These are phyloP conservation scores for Saksenaea oblongispora DNA, from an alignment of 371 early-diverging fungal species.

Conservation along the genomic window DNA sequence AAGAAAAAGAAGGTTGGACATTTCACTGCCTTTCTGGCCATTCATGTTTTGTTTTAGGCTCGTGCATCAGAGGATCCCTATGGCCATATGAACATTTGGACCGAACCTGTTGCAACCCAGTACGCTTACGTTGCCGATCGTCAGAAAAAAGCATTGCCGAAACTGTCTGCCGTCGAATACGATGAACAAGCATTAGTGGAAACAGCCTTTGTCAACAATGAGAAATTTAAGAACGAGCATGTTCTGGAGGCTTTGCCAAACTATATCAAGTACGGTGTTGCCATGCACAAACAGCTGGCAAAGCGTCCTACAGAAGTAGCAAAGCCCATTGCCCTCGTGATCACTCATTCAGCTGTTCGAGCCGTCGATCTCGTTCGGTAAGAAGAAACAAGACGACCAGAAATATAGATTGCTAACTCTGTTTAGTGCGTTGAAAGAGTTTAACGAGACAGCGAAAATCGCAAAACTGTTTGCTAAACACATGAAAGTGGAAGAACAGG, in stretches of 20 bases:
- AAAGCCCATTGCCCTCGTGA: slow-evolving; percentile 69
- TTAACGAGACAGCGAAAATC: slow-evolving; percentile 55
- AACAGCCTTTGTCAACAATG: slow-evolving; percentile 46
- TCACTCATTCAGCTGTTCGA: slow-evolving; percentile 77
- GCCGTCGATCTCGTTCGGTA: slow-evolving; percentile 70
- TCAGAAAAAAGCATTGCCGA: slow-evolving; percentile 50
- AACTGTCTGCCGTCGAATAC: slow-evolving; percentile 51
- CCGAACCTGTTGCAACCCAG: slow-evolving; percentile 38
- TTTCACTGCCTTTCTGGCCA: slow-evolving; percentile 30
- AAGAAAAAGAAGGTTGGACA: slow-evolving; percentile 48
- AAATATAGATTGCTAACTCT: not conserved
- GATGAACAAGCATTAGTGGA: slow-evolving; percentile 52
- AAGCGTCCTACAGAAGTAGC: slow-evolving; percentile 53
- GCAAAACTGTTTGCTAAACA: slow-evolving; percentile 89
- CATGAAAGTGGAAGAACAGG: slow-evolving; percentile 79
- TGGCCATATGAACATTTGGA: slow-evolving; percentile 45
- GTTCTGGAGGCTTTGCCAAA: slow-evolving; percentile 54
- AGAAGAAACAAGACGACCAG: not conserved
- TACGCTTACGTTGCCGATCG: slow-evolving; percentile 49
- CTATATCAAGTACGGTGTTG: slow-evolving; percentile 61
- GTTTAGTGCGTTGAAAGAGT: slow-evolving; percentile 35
- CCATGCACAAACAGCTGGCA: slow-evolving; percentile 49
- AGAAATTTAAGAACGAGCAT: slow-evolving; percentile 55
- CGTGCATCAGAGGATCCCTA: slow-evolving; percentile 32
- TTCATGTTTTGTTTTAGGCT: slow-evolving; percentile 7